Evolutionary conservation across 257 asterid species (phyloP), one percentile per base, ranked within the genome.

Genomic region (Solanum sejunctum): DNA sequence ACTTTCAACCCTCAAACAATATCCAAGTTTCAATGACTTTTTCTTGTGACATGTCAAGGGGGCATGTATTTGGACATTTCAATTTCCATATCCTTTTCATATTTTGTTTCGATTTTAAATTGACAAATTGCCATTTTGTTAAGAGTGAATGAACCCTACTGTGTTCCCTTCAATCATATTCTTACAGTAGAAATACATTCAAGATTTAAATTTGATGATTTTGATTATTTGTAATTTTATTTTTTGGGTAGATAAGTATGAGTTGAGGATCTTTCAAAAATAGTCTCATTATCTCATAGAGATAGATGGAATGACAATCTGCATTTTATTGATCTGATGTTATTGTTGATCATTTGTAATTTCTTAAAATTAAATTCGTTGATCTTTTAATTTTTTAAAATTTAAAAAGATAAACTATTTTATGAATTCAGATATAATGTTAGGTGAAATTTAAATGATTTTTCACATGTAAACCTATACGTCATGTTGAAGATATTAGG

Each of bases 11-110:
- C 83, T 57, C 84, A 79, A 32, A 45, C 49, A 45, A 73, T 81
- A 82, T 84, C 70, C 64, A 17, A 54, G 7, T 84, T 66, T 70
- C 47, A 60, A 71, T 73, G 85, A 87, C 88, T 79, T 78, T 26
- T 79, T 57, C 26, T 82, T 58, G 84, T 54, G n/a, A 58, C 71
- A 84, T 58, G 71, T 82, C 86, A 69, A 84, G 71, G 89, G 90
- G 92, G 1, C 78, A 80, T 89, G 97, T 61, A 93, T 87, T 86
- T 86, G 84, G 92, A 87, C 92, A 71, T 67, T 86, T 69, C 51
- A 43, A 47, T 21, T 58, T 26, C 60, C 83, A 85, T 39, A 18
- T 39, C 87, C 1, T 23, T 80, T 78, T 85, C 89, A 75, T 16
- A 52, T 16, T 77, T 52, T 51, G 47, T 51, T 77, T 77, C 61